Conservation (phyloP, 192 early-diverging fungal genomes). For the Chytriomyces sp. region DNA sequence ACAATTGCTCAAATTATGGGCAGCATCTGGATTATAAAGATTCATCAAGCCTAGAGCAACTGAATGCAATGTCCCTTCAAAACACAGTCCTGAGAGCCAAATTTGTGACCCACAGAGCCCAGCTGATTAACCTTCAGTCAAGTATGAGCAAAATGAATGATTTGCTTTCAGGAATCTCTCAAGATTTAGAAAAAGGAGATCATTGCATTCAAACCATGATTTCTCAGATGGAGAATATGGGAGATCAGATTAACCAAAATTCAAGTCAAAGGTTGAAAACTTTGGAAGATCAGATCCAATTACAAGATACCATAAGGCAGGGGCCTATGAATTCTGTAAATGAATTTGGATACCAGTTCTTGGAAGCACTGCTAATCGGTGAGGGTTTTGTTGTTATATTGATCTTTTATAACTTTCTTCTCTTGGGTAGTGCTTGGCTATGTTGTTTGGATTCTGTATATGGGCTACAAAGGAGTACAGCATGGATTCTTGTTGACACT, state of each 20-base stretch:
- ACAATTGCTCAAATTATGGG: not conserved
- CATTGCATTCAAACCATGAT: not conserved
- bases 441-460: constrained; percentile 19
- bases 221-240: not conserved
- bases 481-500: not conserved
- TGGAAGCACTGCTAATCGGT: constrained; percentile 10
- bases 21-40: not conserved
- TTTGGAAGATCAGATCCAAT: constrained; percentile 12
- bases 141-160: not conserved
- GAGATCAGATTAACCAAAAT: not conserved
- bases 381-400: not conserved
- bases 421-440: constrained; percentile 1
- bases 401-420: not conserved
- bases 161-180: not conserved
- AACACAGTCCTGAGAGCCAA: not conserved
- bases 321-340: constrained; percentile 10
- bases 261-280: constrained; percentile 8
- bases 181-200: not conserved
- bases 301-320: not conserved
- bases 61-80: not conserved
- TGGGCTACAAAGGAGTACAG: not conserved
- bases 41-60: not conserved
- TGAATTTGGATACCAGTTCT: constrained; percentile 8
- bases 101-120: constrained; percentile 17
- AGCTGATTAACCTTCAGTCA: not conserved